Conservation (phyloP, 768 basidiomycete species). For the Austroboletus festivus region DNA sequence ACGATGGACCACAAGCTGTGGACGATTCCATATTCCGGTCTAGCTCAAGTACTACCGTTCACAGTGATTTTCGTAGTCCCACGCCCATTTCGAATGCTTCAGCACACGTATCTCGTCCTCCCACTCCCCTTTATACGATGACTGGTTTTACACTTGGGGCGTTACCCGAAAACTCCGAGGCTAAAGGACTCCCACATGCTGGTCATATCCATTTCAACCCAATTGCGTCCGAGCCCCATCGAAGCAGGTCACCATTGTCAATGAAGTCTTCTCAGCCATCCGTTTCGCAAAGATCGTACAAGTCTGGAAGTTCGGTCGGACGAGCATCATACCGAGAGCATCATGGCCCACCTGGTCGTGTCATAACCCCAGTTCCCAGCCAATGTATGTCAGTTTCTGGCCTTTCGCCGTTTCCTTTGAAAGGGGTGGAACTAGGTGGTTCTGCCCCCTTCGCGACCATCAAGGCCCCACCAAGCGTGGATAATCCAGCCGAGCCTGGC, state of each 20-base stretch:
- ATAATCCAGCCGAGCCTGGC: slow-evolving; percentile 11
- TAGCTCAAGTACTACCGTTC: neutral
- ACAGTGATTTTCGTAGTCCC: neutral
- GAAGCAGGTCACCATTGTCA: slow-evolving; percentile 11
- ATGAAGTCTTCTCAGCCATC: slow-evolving; percentile 15
- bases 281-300: slow-evolving; percentile 10
- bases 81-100: neutral
- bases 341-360: slow-evolving; percentile 11
- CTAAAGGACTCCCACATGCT: neutral
- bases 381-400: neutral
- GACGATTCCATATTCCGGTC: neutral
- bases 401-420: neutral
- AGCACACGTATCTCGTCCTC: neutral
- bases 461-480: slow-evolving; percentile 4
- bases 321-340: slow-evolving; percentile 23
- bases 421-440: neutral
- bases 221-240: neutral
- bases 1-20: neutral
- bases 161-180: neutral
- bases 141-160: neutral
- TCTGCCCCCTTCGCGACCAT: neutral
- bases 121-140: neutral
- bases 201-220: neutral
- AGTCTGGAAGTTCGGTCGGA: slow-evolving; percentile 17
- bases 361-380: slow-evolving; percentile 7